Evolutionary conservation across 805 yeast species (phyloP).

Genomic region (Scheffersomyces spartinae): DNA sequence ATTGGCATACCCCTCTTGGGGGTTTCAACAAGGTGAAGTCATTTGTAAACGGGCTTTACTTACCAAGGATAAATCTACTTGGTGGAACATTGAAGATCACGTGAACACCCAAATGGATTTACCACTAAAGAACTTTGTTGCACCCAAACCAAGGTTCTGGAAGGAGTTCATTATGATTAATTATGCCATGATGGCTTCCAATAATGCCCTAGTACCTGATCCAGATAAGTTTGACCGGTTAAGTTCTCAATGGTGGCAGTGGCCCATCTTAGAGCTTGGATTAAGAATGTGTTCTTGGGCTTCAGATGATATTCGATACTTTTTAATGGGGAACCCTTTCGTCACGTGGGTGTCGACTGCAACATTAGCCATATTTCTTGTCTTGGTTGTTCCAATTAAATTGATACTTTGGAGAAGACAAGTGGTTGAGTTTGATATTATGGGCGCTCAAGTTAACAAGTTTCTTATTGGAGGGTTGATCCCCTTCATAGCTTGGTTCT

Average conservation of each 20-base stretch:
- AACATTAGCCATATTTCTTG: constrained; percentile 10
- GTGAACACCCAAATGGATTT: constrained; percentile 45
- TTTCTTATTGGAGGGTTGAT: constrained; percentile 48
- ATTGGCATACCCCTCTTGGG: constrained; percentile 83
- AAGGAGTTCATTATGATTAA: constrained; percentile 67
- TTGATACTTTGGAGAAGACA: no score
- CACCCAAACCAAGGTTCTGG: constrained; percentile 68
- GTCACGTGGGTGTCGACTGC: constrained; percentile 48
- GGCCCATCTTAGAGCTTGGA: constrained; percentile 76
- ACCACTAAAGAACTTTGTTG: constrained; percentile 47
- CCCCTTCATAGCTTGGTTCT: constrained; percentile 84
- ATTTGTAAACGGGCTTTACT: constrained; percentile 63
- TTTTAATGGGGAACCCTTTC: constrained; percentile 65
- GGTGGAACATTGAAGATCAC: constrained; percentile 82
- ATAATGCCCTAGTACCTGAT: constrained; percentile 74
- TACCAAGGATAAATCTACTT: constrained; percentile 67
- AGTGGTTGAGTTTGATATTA: no score
- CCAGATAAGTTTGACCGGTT: constrained; percentile 60
- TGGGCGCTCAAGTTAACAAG: constrained; percentile 38
- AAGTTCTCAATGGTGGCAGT: constrained; percentile 73
- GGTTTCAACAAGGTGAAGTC: constrained; percentile 95
- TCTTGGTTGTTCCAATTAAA: no score
- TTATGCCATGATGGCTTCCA: constrained; percentile 82
- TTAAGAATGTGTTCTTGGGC: constrained; percentile 70
- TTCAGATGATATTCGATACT: constrained; percentile 46